phyloP scores from a whole-genome alignment of 768 basidiomycete genomes.

The Lactarius pseudohatsudake region DNA sequence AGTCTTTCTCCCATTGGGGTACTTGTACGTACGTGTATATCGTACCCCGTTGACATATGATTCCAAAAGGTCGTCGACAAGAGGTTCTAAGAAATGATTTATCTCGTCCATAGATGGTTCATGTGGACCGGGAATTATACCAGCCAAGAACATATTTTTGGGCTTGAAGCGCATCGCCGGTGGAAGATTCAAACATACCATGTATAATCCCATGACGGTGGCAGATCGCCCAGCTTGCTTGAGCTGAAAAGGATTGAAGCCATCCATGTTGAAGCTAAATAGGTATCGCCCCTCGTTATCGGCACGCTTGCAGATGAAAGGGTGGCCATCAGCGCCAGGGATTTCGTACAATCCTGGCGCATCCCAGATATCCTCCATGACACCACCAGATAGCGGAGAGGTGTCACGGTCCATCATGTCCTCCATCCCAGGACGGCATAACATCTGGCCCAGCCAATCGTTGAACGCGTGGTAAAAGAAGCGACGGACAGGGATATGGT shows the following conservation, averaged over 20 bases:
- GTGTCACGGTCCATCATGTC: not conserved
- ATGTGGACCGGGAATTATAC: constrained; percentile 43
- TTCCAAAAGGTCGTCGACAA: constrained; percentile 39
- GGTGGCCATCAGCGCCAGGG: constrained; percentile 2
- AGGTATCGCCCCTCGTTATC: constrained; percentile 30
- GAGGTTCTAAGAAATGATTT: constrained; percentile 41
- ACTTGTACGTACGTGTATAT: constrained; percentile 32
- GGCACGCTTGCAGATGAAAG: not conserved
- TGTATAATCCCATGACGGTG: constrained; percentile 35
- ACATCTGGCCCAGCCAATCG: constrained; percentile 10
- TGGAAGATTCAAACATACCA: constrained; percentile 42
- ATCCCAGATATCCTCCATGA: constrained; percentile 21
- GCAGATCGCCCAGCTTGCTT: constrained; percentile 34
- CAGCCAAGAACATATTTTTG: constrained; percentile 45
- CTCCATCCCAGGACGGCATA: constrained; percentile 13
- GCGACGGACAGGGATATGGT: not conserved
- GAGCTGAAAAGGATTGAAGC: constrained; percentile 40
- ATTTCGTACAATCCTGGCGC: not conserved
- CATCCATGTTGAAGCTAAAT: constrained; percentile 38
- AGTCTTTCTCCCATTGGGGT: constrained; percentile 1
- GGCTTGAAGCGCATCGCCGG: constrained; percentile 36
- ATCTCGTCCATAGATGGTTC: constrained; percentile 37
- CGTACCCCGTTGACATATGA: constrained; percentile 38
- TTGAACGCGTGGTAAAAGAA: constrained; percentile 20
- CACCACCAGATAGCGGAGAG: not conserved